These are phyloP conservation scores for Calycina herbarum DNA, from an alignment of 2,329 filamentous ascomycete genomes.

Conservation along the genomic window DNA sequence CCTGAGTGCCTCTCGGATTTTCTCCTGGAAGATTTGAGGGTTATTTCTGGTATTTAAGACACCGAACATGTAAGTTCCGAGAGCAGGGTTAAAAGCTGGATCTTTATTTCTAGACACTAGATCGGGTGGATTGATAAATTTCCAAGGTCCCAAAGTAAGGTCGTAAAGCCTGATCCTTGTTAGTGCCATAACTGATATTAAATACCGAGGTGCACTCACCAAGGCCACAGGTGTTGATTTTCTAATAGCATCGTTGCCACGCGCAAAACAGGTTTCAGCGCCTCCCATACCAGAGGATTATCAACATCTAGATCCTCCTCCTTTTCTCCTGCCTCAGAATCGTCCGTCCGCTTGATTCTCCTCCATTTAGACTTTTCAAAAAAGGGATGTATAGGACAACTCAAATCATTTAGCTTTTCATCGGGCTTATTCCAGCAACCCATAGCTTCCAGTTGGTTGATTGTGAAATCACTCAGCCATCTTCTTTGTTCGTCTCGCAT, in stretches of 20 bases:
- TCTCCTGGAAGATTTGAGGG: not conserved
- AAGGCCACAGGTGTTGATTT: not conserved
- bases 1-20: not conserved
- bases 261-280: not conserved
- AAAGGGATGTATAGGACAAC: not conserved
- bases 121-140: too few relatives aligned
- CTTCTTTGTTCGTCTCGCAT: not conserved
- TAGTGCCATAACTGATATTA: not conserved
- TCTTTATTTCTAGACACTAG: too few relatives aligned
- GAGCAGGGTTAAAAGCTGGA: too few relatives aligned
- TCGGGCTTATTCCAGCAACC: not conserved
- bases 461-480: not conserved
- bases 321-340: not conserved
- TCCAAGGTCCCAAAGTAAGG: not conserved
- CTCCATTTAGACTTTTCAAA: not conserved
- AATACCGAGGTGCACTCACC: not conserved
- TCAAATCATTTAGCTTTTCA: not conserved
- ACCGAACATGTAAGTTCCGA: too few relatives aligned
- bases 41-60: too few relatives aligned
- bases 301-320: not conserved
- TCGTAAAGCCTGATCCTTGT: not conserved
- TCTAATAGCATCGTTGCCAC: not conserved
- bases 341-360: not conserved
- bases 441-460: not conserved
- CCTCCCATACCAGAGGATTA: not conserved